Percentiles rank a stretch among this genome's conserved stretches.
These are phyloP conservation scores for Penicillium roqueforti DNA, from an alignment of 495 filamentous ascomycete species.

Conservation along the genomic window DNA sequence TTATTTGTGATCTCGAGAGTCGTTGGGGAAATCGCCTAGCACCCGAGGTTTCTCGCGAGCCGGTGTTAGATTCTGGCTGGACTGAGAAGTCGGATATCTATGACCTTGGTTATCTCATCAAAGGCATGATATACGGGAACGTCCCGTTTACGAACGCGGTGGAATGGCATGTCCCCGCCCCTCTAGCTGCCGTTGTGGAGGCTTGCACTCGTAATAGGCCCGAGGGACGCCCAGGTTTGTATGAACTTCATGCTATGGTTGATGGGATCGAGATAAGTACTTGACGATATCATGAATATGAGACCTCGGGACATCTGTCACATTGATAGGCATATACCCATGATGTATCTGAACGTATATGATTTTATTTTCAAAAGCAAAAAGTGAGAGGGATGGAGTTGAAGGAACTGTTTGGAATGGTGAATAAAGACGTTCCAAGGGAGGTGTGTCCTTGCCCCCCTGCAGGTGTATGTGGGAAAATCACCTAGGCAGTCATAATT, in stretches of 20 bases:
- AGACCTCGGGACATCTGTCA: too few species aligned
- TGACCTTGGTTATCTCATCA: not conserved
- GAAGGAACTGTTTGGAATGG: too few species aligned
- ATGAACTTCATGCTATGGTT: not conserved
- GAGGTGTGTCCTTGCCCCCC: too few species aligned
- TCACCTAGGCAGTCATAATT: too few species aligned
- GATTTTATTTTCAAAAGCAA: too few species aligned
- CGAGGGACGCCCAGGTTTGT: not conserved
- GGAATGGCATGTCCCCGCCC: slow-evolving; percentile 3
- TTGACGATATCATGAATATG: too few species aligned
- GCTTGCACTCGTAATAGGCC: not conserved
- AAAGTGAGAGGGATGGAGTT: too few species aligned
- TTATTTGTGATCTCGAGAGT: slow-evolving; percentile 5
- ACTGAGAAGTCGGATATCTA: not conserved
- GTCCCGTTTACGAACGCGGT: not conserved
- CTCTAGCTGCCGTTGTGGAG: slow-evolving; percentile 2
- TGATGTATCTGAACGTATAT: too few species aligned
- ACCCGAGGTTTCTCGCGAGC: not conserved
- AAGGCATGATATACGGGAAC: slow-evolving; percentile 3
- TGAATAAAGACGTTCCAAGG: too few species aligned
- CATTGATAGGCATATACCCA: too few species aligned
- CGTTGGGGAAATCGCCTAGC: slow-evolving; percentile 2
- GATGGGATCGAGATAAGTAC: not conserved
- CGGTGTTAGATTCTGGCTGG: not conserved
- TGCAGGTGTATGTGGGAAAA: too few species aligned